Evolutionary conservation across 108 stramenopile species (phyloP), one percentile per base, ranked within the genome.

Genomic region (Nitzschia inconspicua): DNA sequence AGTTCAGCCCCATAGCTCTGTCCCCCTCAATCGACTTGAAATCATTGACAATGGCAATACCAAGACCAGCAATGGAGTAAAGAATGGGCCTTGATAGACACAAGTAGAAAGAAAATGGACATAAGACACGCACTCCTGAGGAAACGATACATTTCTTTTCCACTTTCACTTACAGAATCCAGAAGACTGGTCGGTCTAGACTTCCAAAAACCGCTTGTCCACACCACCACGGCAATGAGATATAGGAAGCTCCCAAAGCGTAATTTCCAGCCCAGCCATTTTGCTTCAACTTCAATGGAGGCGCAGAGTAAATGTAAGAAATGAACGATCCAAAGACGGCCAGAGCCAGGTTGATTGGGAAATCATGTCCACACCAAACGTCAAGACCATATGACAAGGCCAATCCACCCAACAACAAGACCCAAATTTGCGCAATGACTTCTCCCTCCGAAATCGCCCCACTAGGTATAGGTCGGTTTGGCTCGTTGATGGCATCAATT

Each of bases 401-500:
- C 46, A 95, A 62, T 42, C 96, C 96, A 22, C 93, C 95, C 4
- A 94, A 49, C 31, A 97, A 68, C 24, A 97, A 70, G 60, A 91
- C 78, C 89, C 92, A 95, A 57, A 97, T 95, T 60, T 97, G 96
- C 22, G 73, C 81, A 47, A 95, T 95, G 26, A 96, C 93, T 63
- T 95, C 79, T 50, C 79, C 75, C 70, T 95, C 93, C 31, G 87
- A 75, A 54, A 97, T 97, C 26, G 84, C 82, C 4, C 96, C 96
- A 46, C 79, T 82, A 3, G 96, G 96, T 50, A 97, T 97, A 2
- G 96, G 96, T 44, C 96, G 80, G 70, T 97, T 90, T 6, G 96
- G 96, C 77, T 97, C 96, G 49, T 97, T 97, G 72, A 97, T 97
- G 44, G 96, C 96, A 79, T 97, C 96, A 65, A 97, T 95, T 18